These are phyloP conservation scores for Diplosphaera chodatii DNA, from an alignment of 139 green algal genomes.

Conservation along the genomic window DNA sequence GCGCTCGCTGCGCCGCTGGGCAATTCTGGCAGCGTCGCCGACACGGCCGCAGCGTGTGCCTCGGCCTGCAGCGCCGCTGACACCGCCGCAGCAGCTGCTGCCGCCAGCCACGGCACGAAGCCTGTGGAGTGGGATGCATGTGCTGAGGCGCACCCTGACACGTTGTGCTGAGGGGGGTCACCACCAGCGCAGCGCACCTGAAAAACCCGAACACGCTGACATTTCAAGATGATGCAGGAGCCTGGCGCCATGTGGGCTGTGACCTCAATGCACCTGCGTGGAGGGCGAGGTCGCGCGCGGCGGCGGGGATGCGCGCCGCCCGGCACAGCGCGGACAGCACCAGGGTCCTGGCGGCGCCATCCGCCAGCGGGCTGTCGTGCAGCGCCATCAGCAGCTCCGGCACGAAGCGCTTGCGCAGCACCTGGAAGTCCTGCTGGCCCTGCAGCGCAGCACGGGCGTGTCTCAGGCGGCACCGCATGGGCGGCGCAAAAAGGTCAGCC, in stretches of 20 bases:
- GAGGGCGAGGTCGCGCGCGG: slow-evolving; percentile 22
- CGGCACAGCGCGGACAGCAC: slow-evolving; percentile 19
- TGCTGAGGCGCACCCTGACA: no score
- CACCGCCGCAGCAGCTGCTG: no score
- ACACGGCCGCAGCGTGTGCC: neutral
- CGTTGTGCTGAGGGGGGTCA: no score
- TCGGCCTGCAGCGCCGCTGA: neutral
- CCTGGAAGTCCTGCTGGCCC: neutral
- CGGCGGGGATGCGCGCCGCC: slow-evolving; percentile 14
- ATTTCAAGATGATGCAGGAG: no score
- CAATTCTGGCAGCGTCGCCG: no score
- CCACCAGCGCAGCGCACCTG: no score
- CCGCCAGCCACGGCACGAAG: neutral
- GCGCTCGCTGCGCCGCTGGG: no score
- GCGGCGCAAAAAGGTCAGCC: no score
- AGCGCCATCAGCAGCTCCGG: slow-evolving; percentile 44
- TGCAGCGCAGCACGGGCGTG: neutral
- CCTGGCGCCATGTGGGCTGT: no score
- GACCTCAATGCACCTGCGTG: slow-evolving; percentile 10
- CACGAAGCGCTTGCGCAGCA: slow-evolving; percentile 4
- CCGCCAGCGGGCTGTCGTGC: slow-evolving; percentile 17
- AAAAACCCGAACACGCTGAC: no score
- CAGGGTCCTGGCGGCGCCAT: neutral
- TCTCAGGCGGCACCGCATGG: no score
- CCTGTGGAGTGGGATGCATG: no score